Evolutionary conservation across 2,329 filamentous ascomycete genomes (phyloP).

Genomic region (Ophiocordyceps camponoti-leonardi): DNA sequence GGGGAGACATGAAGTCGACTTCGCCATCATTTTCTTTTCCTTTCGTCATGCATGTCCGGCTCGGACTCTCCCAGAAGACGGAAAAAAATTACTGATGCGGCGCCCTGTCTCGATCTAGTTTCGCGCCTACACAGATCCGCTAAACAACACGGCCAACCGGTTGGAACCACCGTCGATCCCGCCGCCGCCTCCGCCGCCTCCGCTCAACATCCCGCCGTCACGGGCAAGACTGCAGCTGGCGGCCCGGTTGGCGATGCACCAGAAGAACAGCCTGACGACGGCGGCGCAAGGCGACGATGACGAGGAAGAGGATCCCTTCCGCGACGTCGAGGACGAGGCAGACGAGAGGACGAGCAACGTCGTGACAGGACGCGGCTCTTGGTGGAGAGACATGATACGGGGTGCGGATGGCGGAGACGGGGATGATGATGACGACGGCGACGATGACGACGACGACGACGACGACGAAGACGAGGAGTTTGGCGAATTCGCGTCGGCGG

Average conservation of each 20-base stretch:
- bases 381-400: constrained; percentile 27
- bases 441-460: constrained; percentile 19
- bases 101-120: constrained; percentile 23
- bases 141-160: constrained; percentile 27
- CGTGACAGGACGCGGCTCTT: constrained; percentile 20
- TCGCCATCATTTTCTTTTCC: not conserved
- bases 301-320: constrained; percentile 21
- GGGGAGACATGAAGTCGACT: too few species aligned
- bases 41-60: not conserved
- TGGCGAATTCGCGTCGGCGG: constrained; percentile 51
- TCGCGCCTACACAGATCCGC: constrained; percentile 38
- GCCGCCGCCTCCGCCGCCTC: constrained; percentile 54
- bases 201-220: constrained; percentile 72
- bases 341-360: constrained; percentile 20
- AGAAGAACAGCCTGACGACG: constrained; percentile 32
- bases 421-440: constrained; percentile 23
- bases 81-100: not conserved
- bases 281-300: constrained; percentile 24
- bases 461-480: constrained; percentile 38
- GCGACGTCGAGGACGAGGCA: constrained; percentile 21
- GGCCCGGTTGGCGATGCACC: constrained; percentile 63
- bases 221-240: constrained; percentile 79
- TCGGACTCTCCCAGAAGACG: not conserved
- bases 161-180: constrained; percentile 41
- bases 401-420: constrained; percentile 11